A percentile compares a stretch with the other conserved stretches of the same genome.
These are phyloP conservation scores for Malus domestica DNA, from an alignment of 306 rosid genomes.

Conservation along the genomic window ASM211411v1 NC_041797.1:379501-380000, in stretches of 20 bases:
- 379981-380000: not conserved
- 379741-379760: not conserved
- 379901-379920: not conserved
- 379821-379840: no score
- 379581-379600: constrained; percentile 20
- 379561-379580: constrained; percentile 15
- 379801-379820: no score
- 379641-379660: constrained; percentile 59
- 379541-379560: constrained; percentile 28
- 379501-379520: not conserved
- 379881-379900: not conserved
- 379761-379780: not conserved
- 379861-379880: not conserved
- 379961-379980: not conserved
- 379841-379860: not conserved
- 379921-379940: not conserved
- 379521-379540: not conserved
- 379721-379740: constrained; percentile 42
- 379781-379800: not conserved
- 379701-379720: constrained; percentile 55
- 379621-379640: constrained; percentile 32
- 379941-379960: not conserved
- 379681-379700: constrained; percentile 63
- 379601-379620: constrained; percentile 38
- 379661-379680: constrained; percentile 20